Percentiles rank a stretch among this genome's conserved stretches.
Conservation (phyloP, 78 protist species). For the Tieghemostelium lacteum region DNA sequence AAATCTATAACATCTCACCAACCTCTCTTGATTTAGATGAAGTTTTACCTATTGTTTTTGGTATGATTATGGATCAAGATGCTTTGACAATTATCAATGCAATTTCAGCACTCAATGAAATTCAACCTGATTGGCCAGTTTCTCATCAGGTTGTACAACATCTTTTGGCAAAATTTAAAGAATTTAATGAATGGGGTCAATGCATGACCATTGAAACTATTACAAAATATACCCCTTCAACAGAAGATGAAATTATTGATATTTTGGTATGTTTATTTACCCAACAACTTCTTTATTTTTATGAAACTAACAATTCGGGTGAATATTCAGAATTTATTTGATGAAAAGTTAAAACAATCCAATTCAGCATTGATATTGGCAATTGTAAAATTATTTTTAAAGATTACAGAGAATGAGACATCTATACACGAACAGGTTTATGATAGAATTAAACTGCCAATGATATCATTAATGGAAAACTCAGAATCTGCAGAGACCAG, state of each 20-base stretch:
- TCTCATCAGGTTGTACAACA: slow-evolving; percentile 55
- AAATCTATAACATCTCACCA: slow-evolving; percentile 73
- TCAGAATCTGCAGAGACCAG: slow-evolving; percentile 74
- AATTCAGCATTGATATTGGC: slow-evolving; percentile 92
- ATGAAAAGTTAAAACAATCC: slow-evolving; percentile 82
- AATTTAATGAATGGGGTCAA: slow-evolving; percentile 93
- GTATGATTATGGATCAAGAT: slow-evolving; percentile 88
- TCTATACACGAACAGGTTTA: slow-evolving; percentile 88
- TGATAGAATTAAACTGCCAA: slow-evolving; percentile 79
- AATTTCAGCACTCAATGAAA: slow-evolving; percentile 88
- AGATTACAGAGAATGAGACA: slow-evolving; percentile 83
- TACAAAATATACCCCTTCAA: slow-evolving; percentile 8
- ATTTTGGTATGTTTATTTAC: slow-evolving; percentile 78
- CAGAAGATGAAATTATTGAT: slow-evolving; percentile 80
- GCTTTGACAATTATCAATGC: slow-evolving; percentile 86
- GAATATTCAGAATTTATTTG: slow-evolving; percentile 83
- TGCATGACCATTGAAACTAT: slow-evolving; percentile 65
- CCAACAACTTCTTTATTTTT: not conserved
- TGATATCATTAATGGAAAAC: slow-evolving; percentile 84
- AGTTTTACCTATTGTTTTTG: slow-evolving; percentile 64
- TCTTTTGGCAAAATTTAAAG: slow-evolving; percentile 73
- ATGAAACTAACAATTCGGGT: not conserved
- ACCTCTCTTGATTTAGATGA: slow-evolving; percentile 1
- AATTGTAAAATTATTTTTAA: slow-evolving; percentile 85
- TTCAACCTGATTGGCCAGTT: slow-evolving; percentile 86